Conservation (phyloP, 129 eudicot genomes). For the Ambrosia artemisiifolia region DNA sequence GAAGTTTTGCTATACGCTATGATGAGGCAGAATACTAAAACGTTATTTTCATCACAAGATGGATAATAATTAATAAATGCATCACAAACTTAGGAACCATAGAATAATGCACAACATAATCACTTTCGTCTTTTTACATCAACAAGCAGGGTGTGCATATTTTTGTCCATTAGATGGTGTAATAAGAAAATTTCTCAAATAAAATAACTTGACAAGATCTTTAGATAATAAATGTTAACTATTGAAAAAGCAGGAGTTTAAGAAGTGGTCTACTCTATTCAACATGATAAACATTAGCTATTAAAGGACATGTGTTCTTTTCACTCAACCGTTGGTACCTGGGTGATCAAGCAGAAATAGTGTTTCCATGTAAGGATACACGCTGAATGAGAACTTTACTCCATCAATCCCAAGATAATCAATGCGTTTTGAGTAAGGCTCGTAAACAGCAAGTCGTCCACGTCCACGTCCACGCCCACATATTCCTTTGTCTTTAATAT, state of each 20-base stretch:
- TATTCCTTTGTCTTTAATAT: too few species aligned
- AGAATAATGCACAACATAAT: background rate
- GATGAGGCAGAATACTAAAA: too few species aligned
- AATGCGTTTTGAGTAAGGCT: background rate
- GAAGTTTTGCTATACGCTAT: too few species aligned
- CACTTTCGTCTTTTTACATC: background rate
- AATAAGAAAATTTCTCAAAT: background rate
- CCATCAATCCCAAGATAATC: background rate
- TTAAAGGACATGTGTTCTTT: too few species aligned
- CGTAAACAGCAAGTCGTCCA: background rate
- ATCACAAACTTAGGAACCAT: background rate
- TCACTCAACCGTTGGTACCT: too few species aligned
- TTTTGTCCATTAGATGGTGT: background rate
- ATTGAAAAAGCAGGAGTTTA: too few species aligned
- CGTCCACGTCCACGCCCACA: background rate
- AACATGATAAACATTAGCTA: too few species aligned
- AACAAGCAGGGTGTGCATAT: background rate
- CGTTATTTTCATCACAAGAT: background rate
- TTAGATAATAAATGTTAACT: too few species aligned
- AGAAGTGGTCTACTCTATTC: too few species aligned
- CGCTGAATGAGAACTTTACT: background rate
- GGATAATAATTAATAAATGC: background rate
- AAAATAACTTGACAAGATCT: too few species aligned
- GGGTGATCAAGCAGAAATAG: background rate
- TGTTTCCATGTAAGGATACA: background rate